Percentiles rank a stretch among this genome's conserved stretches.
Evolutionary conservation across 78 protist species (phyloP).

Genomic region (Planoprotostelium fungivorum): DNA sequence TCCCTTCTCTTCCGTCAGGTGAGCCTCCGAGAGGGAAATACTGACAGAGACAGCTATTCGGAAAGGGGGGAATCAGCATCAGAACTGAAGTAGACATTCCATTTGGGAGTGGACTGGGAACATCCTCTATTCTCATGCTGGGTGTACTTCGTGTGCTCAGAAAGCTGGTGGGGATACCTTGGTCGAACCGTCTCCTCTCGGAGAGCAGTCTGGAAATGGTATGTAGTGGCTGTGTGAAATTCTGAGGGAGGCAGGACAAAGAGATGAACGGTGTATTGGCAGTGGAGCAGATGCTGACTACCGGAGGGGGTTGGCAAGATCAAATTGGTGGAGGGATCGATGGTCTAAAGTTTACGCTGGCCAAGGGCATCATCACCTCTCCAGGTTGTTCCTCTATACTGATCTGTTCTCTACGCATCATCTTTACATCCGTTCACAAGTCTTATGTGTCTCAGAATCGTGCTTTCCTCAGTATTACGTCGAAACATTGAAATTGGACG

Average conservation of each 20-base stretch:
- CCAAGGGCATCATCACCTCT: neutral
- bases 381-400: no score
- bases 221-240: slow-evolving; percentile 1
- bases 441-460: neutral
- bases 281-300: slow-evolving; percentile 72
- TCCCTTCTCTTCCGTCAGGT: neutral
- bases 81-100: neutral
- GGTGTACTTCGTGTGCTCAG: slow-evolving; percentile 42
- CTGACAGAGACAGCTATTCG: neutral
- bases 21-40: neutral
- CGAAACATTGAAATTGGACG: neutral
- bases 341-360: slow-evolving; percentile 28
- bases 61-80: neutral
- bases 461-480: neutral
- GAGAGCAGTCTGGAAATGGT: neutral
- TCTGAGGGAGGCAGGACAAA: neutral
- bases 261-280: slow-evolving; percentile 38
- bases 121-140: slow-evolving; percentile 32
- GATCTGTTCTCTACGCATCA: no score
- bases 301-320: slow-evolving; percentile 84
- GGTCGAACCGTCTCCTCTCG: slow-evolving; percentile 13
- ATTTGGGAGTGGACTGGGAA: neutral
- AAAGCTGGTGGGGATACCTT: slow-evolving; percentile 33
- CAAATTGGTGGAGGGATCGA: slow-evolving; percentile 68
- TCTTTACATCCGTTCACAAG: neutral